A percentile compares a stretch with the other conserved stretches of the same genome.
phyloP scores from a whole-genome alignment of 306 rosid species.

The Mimosa bimucronata region DNA sequence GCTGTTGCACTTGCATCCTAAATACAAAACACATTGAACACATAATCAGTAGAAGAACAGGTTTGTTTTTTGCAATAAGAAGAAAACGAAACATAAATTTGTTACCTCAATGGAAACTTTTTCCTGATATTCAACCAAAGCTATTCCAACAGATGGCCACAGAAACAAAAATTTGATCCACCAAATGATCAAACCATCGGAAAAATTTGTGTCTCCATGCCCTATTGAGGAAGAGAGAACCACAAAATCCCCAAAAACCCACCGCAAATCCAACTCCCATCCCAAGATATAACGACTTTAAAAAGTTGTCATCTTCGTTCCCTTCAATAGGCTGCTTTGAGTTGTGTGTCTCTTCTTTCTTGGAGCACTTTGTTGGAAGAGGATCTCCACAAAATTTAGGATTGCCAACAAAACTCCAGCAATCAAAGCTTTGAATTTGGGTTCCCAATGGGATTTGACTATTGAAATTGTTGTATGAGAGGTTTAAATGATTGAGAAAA shows the following conservation, averaged over 20 bases:
- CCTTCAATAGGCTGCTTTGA: not conserved
- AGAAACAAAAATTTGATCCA: not conserved
- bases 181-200: no score
- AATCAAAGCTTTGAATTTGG: not conserved
- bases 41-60: no score
- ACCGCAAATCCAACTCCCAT: not conserved
- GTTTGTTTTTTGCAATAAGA: no score
- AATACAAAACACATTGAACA: no score
- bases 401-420: not conserved
- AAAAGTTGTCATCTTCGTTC: not conserved
- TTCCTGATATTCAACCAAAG: no score
- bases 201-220: not conserved
- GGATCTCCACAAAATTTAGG: not conserved
- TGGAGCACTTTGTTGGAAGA: not conserved
- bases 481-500: not conserved
- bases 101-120: not conserved
- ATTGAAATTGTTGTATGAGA: not conserved
- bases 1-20: no score
- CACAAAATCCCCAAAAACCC: not conserved
- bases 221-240: not conserved
- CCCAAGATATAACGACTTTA: conserved; percentile 1
- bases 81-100: no score
- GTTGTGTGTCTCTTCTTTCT: not conserved
- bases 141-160: not conserved
- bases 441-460: not conserved